Conservation (phyloP, 2,329 filamentous ascomycete genomes). For the Diaporthe citrichinensis region DNA sequence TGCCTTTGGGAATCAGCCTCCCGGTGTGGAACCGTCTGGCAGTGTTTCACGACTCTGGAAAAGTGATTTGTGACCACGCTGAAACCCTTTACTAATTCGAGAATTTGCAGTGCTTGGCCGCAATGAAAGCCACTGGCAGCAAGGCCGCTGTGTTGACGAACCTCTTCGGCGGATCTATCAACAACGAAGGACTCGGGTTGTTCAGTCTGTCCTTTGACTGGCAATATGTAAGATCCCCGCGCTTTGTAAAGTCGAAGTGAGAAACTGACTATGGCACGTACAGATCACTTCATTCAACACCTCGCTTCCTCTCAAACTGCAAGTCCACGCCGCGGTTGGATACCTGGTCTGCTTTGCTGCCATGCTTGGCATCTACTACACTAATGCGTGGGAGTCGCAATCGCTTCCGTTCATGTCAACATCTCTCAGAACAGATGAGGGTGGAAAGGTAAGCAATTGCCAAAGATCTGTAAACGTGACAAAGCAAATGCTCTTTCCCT, state of each 20-base stretch:
- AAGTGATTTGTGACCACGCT: too few relatives aligned
- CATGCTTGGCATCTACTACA: slow-evolving; percentile 68
- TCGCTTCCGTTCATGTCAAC: slow-evolving; percentile 70
- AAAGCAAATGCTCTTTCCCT: neutral
- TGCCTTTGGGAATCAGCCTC: neutral
- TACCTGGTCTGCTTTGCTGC: slow-evolving; percentile 62
- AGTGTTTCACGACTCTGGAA: neutral
- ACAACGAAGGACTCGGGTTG: slow-evolving; percentile 66
- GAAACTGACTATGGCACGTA: slow-evolving; percentile 21
- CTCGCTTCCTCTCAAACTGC: slow-evolving; percentile 65
- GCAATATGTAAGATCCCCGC: slow-evolving; percentile 63
- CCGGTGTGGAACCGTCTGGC: neutral
- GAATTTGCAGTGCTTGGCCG: slow-evolving; percentile 58
- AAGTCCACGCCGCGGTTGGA: slow-evolving; percentile 61
- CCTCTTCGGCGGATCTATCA: slow-evolving; percentile 65
- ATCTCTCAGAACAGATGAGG: slow-evolving; percentile 56
- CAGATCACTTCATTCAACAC: slow-evolving; percentile 69
- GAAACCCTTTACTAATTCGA: neutral
- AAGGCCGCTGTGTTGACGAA: slow-evolving; percentile 61
- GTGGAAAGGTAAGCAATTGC: slow-evolving; percentile 45
- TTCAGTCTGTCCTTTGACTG: slow-evolving; percentile 67
- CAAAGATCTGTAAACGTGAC: too few relatives aligned
- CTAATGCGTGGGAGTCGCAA: slow-evolving; percentile 61
- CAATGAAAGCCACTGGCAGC: slow-evolving; percentile 63
- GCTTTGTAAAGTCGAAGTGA: neutral